These are phyloP conservation scores for Blastobotrys petasosporus DNA, from an alignment of 1,139 yeast species.

Conservation along the genomic window DNA sequence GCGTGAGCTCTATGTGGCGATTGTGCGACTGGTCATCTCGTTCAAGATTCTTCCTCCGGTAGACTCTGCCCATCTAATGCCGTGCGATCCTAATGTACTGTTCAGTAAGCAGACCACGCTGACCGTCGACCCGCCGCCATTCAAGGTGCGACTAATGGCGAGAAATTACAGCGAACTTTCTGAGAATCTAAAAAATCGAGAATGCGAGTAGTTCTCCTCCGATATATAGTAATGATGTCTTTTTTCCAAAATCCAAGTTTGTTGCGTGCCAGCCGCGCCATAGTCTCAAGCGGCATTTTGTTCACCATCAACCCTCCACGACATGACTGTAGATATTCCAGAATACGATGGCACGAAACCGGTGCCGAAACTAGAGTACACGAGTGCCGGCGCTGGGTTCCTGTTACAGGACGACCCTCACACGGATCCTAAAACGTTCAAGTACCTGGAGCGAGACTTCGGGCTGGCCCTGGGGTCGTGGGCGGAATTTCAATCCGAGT, in stretches of 20 bases:
- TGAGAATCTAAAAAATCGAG: no score
- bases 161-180: constrained; percentile 11
- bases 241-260: no score
- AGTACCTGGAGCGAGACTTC: constrained; percentile 44
- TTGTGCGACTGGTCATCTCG: constrained; percentile 38
- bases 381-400: constrained; percentile 35
- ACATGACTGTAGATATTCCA: no score
- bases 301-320: no score
- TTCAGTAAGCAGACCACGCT: constrained; percentile 23
- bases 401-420: constrained; percentile 45
- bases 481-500: constrained; percentile 36
- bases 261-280: no score
- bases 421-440: constrained; percentile 46
- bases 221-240: no score
- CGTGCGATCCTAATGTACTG: constrained; percentile 20
- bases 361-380: constrained; percentile 11
- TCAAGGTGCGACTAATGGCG: constrained; percentile 22
- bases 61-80: constrained; percentile 26
- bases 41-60: constrained; percentile 42
- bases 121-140: constrained; percentile 26
- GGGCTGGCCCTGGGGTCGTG: constrained; percentile 44
- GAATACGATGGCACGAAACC: constrained; percentile 4
- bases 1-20: constrained; percentile 51
- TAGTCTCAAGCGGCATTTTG: no score
- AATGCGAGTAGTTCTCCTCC: no score